These are phyloP conservation scores for Cercospora berteroae DNA, from an alignment of 2,329 filamentous ascomycete genomes.

Conservation along the genomic window DNA sequence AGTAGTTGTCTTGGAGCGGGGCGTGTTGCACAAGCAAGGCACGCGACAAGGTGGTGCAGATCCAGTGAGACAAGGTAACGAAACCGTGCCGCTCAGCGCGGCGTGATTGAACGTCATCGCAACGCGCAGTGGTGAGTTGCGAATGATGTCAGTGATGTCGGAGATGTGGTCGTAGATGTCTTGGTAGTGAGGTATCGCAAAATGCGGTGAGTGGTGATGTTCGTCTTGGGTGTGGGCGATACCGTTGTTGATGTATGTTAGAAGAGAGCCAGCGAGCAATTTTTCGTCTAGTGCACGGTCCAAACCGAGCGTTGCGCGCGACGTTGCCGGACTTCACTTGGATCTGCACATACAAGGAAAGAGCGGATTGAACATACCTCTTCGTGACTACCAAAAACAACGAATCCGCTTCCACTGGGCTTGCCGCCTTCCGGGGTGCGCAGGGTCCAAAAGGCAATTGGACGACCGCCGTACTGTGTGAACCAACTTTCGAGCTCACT, in stretches of 20 bases:
- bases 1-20: slow-evolving; percentile 14
- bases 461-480: slow-evolving; percentile 94
- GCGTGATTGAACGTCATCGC: slow-evolving; percentile 11
- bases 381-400: slow-evolving; percentile 97
- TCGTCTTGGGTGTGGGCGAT: not conserved
- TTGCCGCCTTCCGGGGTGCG: slow-evolving; percentile 98
- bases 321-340: slow-evolving; percentile 15
- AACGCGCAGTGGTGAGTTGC: not conserved
- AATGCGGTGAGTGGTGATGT: not conserved
- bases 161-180: not conserved
- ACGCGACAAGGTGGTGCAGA: slow-evolving; percentile 17
- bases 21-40: slow-evolving; percentile 15
- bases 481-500: slow-evolving; percentile 99
- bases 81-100: slow-evolving; percentile 9
- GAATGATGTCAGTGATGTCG: not conserved
- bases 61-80: slow-evolving; percentile 18
- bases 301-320: slow-evolving; percentile 4
- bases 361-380: slow-evolving; percentile 65
- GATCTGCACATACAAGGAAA: slow-evolving; percentile 4
- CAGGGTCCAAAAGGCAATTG: slow-evolving; percentile 98
- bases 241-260: slow-evolving; percentile 1
- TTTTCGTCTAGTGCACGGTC: slow-evolving; percentile 13
- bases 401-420: slow-evolving; percentile 97
- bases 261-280: slow-evolving; percentile 6
- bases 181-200: not conserved